Evolutionary conservation across 1,284 basidiomycete species (phyloP).

Genomic region (Hemileia vastatrix): DNA sequence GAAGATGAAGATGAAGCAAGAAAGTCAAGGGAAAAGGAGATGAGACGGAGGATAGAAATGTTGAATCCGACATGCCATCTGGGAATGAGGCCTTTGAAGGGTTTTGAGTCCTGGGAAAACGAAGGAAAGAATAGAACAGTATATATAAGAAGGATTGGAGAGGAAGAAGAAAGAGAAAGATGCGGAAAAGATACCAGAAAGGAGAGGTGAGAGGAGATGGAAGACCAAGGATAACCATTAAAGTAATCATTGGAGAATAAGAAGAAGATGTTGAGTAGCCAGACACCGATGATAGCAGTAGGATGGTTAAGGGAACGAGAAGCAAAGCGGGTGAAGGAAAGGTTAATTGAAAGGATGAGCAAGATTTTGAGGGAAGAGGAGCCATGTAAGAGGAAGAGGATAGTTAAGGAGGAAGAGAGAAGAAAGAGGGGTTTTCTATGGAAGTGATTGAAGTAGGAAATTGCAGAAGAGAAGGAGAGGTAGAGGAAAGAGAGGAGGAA

Average conservation of each 20-base stretch:
- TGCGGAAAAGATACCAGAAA: slow-evolving; percentile 47
- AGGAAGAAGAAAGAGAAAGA: background rate
- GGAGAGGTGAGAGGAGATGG: slow-evolving; percentile 53
- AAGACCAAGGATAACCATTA: slow-evolving; percentile 63
- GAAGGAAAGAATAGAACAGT: background rate
- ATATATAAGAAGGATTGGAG: background rate
- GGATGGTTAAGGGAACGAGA: slow-evolving; percentile 45
- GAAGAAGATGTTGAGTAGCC: slow-evolving; percentile 64
- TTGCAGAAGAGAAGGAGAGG: slow-evolving; percentile 22
- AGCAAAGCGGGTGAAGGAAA: slow-evolving; percentile 53
- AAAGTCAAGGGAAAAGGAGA: slow-evolving; percentile 87
- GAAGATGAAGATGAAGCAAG: slow-evolving; percentile 49
- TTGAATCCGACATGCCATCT: slow-evolving; percentile 93
- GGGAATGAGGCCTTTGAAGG: slow-evolving; percentile 57
- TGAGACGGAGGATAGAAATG: slow-evolving; percentile 86
- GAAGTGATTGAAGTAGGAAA: slow-evolving; percentile 29
- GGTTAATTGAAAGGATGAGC: slow-evolving; percentile 62
- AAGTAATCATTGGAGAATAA: slow-evolving; percentile 70
- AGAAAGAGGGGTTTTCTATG: slow-evolving; percentile 43
- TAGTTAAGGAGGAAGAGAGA: slow-evolving; percentile 54
- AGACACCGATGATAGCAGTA: slow-evolving; percentile 53
- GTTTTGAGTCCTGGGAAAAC: slow-evolving; percentile 55
- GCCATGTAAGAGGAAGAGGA: slow-evolving; percentile 75
- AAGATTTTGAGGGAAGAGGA: slow-evolving; percentile 71
- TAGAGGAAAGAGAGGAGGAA: slow-evolving; percentile 36